Conservation (phyloP, 352 stramenopile species). For the Thalassiosira hispida region DNA sequence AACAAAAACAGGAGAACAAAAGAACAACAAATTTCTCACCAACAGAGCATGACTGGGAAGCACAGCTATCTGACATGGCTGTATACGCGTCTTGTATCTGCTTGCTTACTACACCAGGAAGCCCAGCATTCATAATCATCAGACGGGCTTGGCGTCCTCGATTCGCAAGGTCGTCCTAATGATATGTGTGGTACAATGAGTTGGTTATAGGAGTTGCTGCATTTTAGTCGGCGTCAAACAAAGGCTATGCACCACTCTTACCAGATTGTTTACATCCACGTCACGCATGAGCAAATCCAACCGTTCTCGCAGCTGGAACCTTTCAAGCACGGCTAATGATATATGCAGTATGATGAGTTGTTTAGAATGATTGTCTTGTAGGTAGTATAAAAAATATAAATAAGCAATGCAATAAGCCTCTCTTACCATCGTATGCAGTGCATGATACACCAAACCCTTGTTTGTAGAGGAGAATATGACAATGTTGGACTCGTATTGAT, state of each 20-base stretch:
- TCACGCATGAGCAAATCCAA: conserved; percentile 43
- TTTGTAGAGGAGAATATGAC: no score
- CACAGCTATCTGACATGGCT: conserved; percentile 27
- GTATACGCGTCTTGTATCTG: conserved; percentile 41
- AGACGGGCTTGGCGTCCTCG: conserved; percentile 36
- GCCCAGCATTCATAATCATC: conserved; percentile 53
- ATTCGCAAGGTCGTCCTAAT: conserved; percentile 7
- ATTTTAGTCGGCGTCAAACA: no score
- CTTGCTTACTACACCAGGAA: conserved; percentile 32
- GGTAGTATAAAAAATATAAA: not conserved
- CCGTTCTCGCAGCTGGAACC: conserved; percentile 47
- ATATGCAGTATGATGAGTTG: not conserved
- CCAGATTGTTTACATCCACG: conserved; percentile 46
- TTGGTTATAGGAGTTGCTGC: no score
- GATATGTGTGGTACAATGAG: no score
- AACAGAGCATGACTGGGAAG: conserved; percentile 1
- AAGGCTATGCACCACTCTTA: no score
- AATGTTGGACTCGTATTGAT: no score
- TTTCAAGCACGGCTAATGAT: conserved; percentile 39
- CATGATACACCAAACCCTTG: conserved; percentile 34
- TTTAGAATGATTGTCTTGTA: not conserved
- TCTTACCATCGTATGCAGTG: conserved; percentile 37
- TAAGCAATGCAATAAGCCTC: not conserved
- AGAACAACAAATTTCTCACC: no score
- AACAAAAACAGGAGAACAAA: no score